A percentile compares a stretch with the other conserved stretches of the same genome.
Evolutionary conservation across 2,329 filamentous ascomycete genomes (phyloP).

Genomic region (Claviceps maximensis): DNA sequence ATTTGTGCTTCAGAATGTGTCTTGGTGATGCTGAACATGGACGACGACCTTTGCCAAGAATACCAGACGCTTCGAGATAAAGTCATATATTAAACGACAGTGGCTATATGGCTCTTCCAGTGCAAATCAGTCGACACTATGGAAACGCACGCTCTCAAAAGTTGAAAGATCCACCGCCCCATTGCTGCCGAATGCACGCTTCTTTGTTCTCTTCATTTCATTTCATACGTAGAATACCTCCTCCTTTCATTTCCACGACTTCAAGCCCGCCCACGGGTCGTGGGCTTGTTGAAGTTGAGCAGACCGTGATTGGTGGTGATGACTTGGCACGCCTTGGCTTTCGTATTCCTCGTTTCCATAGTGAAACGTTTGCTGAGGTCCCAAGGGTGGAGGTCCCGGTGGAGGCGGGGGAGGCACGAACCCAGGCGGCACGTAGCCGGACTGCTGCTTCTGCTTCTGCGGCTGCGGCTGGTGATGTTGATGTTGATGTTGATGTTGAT

Average conservation of each 20-base stretch:
- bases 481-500: not conserved
- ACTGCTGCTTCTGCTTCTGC: constrained; percentile 14
- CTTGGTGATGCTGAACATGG: too few relatives aligned
- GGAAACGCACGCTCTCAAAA: too few relatives aligned
- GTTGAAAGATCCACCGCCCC: too few relatives aligned
- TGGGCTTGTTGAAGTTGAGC: constrained; percentile 26
- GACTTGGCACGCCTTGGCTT: constrained; percentile 17
- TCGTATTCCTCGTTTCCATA: constrained; percentile 27
- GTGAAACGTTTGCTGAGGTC: constrained; percentile 49
- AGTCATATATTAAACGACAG: not conserved
- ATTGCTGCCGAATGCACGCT: not conserved
- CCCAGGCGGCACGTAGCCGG: constrained; percentile 37
- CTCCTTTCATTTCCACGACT: constrained; percentile 32
- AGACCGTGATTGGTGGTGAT: not conserved
- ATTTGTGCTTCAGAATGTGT: too few relatives aligned
- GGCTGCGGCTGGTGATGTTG: not conserved
- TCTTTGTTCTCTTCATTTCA: too few relatives aligned
- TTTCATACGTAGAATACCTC: not conserved
- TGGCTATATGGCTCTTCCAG: not conserved
- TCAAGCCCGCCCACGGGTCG: constrained; percentile 41
- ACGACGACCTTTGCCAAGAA: too few relatives aligned
- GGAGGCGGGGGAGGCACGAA: constrained; percentile 52
- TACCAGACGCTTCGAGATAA: too few relatives aligned
- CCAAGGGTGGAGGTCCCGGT: constrained; percentile 47
- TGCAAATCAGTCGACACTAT: too few relatives aligned